A percentile compares a stretch with the other conserved stretches of the same genome.
These are phyloP conservation scores for Chamaecrista fasciculata DNA, from an alignment of 306 rosid genomes.

Conservation along the genomic window DNA sequence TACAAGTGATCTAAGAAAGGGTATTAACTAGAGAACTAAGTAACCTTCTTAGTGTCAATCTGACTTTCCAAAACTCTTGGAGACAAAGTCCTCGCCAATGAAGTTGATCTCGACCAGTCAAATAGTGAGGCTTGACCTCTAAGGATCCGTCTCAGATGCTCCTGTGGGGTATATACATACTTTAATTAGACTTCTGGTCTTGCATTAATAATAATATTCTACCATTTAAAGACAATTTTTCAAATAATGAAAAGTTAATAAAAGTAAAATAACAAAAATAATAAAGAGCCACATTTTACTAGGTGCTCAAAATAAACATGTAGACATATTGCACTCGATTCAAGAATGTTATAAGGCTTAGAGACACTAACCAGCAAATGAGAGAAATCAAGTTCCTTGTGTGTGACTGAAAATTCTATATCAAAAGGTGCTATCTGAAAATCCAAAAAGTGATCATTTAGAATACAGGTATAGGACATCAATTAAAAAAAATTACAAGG, in stretches of 20 bases:
- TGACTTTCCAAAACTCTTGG: constrained; percentile 98
- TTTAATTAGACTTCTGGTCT: constrained; percentile 18
- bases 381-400: constrained; percentile 98
- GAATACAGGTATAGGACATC: constrained; percentile 8
- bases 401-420: constrained; percentile 91
- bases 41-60: constrained; percentile 97
- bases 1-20: constrained; percentile 24
- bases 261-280: constrained; percentile 1
- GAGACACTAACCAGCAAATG: constrained; percentile 88
- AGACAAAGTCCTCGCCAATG: constrained; percentile 90
- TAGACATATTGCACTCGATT: constrained; percentile 6
- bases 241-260: neutral
- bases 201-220: neutral
- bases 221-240: neutral
- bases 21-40: constrained; percentile 28
- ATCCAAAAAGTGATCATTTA: constrained; percentile 25
- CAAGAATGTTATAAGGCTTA: constrained; percentile 31
- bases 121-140: constrained; percentile 98
- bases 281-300: neutral
- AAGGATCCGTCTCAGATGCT: constrained; percentile 88
- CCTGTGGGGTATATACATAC: constrained; percentile 47
- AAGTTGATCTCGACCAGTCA: constrained; percentile 92
- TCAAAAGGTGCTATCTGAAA: constrained; percentile 92
- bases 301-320: constrained; percentile 15
- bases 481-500: constrained; percentile 21